phyloP scores from a whole-genome alignment of 257 asterid species.

The Penstemon newberryi region DNA sequence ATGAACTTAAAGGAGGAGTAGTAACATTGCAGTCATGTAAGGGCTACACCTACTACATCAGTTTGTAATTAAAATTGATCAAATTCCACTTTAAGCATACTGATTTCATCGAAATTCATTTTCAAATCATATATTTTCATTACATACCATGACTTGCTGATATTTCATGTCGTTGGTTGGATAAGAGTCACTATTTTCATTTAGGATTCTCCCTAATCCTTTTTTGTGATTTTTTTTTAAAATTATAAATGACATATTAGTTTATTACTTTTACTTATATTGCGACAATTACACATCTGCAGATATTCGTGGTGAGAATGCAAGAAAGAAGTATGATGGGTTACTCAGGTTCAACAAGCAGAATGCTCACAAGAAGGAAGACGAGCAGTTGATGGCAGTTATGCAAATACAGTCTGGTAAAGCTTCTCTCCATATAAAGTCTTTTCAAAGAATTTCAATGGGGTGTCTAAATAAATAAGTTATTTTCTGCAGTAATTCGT shows the following conservation, averaged over 20 bases:
- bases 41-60: constrained; percentile 22
- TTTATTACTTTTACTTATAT: background rate
- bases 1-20: constrained; percentile 61
- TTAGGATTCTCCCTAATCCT: background rate
- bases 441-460: constrained; percentile 18
- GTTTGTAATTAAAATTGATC: constrained; percentile 18
- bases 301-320: constrained; percentile 88
- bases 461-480: constrained; percentile 8
- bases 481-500: constrained; percentile 62
- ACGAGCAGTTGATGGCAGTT: constrained; percentile 49
- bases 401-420: constrained; percentile 88
- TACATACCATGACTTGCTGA: background rate
- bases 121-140: background rate
- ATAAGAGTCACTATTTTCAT: background rate
- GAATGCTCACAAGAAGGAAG: constrained; percentile 40
- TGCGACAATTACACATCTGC: constrained; percentile 28
- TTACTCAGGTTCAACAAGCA: constrained; percentile 39
- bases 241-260: background rate
- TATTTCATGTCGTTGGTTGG: background rate
- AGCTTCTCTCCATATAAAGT: constrained; percentile 20
- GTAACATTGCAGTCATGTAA: constrained; percentile 82
- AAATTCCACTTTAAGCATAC: constrained; percentile 12
- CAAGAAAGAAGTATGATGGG: constrained; percentile 55
- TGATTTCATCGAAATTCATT: background rate
- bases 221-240: background rate